A percentile compares a stretch with the other conserved stretches of the same genome.
Conservation (phyloP, 129 eudicot genomes). For the Chrysanthemum lavandulifolium region DNA sequence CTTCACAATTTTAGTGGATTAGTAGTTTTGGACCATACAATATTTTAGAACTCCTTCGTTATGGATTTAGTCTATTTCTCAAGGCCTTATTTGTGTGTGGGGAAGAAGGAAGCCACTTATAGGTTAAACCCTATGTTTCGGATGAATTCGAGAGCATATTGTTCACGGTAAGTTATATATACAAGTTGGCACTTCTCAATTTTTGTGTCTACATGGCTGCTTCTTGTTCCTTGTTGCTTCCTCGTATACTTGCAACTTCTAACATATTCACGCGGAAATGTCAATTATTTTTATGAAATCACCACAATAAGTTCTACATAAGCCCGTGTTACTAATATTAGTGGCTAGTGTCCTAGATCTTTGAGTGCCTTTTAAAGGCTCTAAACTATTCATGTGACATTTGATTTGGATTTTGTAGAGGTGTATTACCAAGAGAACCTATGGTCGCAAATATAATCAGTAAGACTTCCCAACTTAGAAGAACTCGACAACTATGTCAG, state of each 20-base stretch:
- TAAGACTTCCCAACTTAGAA: conserved; percentile 80
- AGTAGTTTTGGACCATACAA: conserved; percentile 16
- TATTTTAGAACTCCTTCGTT: conserved; percentile 10
- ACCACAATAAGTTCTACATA: neutral
- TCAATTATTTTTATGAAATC: neutral
- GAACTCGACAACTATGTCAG: conserved; percentile 78
- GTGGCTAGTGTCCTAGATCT: too few species aligned
- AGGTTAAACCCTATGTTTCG: conserved; percentile 62
- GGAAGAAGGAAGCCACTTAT: conserved; percentile 83
- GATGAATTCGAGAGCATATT: conserved; percentile 75
- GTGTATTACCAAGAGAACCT: conserved; percentile 78
- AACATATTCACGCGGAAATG: conserved; percentile 6
- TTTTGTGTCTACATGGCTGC: neutral
- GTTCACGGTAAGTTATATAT: conserved; percentile 55
- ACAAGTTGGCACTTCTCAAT: neutral
- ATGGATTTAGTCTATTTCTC: conserved; percentile 15
- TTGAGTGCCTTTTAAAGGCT: neutral
- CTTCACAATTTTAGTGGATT: conserved; percentile 9
- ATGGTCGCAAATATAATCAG: conserved; percentile 68
- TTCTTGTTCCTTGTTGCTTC: conserved; percentile 2
- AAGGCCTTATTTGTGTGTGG: conserved; percentile 28
- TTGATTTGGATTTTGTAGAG: conserved; percentile 47
- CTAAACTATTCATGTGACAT: conserved; percentile 21
- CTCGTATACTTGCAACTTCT: conserved; percentile 4
- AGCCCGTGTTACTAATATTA: too few species aligned